Evolutionary conservation across 2,329 filamentous ascomycete genomes (phyloP).

Genomic region (Lachnellula occidentalis): DNA sequence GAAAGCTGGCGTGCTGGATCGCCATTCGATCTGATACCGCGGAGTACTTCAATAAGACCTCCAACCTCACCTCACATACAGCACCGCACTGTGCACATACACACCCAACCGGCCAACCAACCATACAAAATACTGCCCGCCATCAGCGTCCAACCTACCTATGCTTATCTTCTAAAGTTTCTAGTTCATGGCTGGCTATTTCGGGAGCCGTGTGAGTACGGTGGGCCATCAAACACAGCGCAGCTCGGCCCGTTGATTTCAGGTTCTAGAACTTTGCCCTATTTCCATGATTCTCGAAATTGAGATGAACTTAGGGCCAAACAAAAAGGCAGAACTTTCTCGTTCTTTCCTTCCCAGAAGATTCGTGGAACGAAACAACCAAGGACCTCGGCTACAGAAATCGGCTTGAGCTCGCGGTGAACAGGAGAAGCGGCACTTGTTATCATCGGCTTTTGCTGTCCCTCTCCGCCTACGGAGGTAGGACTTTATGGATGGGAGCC

Average conservation of each 20-base stretch:
- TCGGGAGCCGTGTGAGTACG: slow-evolving; percentile 2
- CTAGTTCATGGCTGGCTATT: slow-evolving; percentile 8
- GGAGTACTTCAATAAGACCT: slow-evolving; percentile 3
- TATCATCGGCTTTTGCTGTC: neutral
- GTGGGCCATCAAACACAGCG: slow-evolving; percentile 1
- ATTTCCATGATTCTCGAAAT: slow-evolving; percentile 23
- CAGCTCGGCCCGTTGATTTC: slow-evolving; percentile 4
- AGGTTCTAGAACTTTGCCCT: slow-evolving; percentile 12
- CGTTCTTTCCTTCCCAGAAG: neutral
- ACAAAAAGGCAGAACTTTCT: slow-evolving; percentile 9
- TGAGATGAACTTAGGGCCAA: slow-evolving; percentile 23
- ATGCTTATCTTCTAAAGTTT: neutral
- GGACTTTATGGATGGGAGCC: neutral
- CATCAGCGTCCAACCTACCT: slow-evolving; percentile 2
- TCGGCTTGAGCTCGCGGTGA: neutral
- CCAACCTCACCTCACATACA: neutral
- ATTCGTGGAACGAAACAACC: too few species aligned
- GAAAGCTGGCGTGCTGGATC: too few species aligned
- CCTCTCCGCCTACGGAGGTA: neutral
- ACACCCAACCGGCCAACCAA: neutral
- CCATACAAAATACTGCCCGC: slow-evolving; percentile 1
- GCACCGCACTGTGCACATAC: neutral
- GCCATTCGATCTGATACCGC: slow-evolving; percentile 11
- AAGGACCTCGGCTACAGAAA: slow-evolving; percentile 4
- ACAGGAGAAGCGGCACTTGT: too few species aligned